phyloP scores from a whole-genome alignment of 257 asterid species.

The Penstemon eatonii region DNA sequence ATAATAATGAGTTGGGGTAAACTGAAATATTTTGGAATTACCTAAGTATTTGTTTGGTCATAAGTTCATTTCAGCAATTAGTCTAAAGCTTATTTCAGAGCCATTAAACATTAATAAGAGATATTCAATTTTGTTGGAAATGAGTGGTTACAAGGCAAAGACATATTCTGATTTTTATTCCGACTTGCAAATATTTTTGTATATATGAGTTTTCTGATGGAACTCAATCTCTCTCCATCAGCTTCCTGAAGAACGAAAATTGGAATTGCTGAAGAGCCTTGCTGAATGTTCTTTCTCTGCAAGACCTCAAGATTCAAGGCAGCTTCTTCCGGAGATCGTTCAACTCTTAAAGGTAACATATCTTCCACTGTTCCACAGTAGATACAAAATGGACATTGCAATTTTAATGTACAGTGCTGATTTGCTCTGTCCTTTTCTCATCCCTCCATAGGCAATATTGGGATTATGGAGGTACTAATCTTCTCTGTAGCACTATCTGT shows the following conservation, averaged over 20 bases:
- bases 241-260: conserved; percentile 79
- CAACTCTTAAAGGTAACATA: conserved; percentile 78
- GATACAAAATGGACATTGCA: conserved; percentile 16
- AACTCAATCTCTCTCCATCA: conserved; percentile 32
- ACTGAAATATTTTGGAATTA: conserved; percentile 5
- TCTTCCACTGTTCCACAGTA: conserved; percentile 15
- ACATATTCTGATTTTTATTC: conserved; percentile 10
- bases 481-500: conserved; percentile 1
- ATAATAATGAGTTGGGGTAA: not conserved
- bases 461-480: conserved; percentile 7
- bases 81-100: conserved; percentile 16
- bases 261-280: conserved; percentile 80
- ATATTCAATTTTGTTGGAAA: conserved; percentile 17
- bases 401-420: conserved; percentile 2
- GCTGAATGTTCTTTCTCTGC: conserved; percentile 88
- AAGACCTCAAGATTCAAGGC: conserved; percentile 84
- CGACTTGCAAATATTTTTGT: not conserved
- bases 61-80: not conserved
- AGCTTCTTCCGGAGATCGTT: conserved; percentile 78
- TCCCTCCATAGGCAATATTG: not conserved
- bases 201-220: conserved; percentile 23
- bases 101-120: conserved; percentile 1
- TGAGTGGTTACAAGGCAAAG: conserved; percentile 14
- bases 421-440: not conserved
- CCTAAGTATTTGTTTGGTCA: not conserved